Conservation (phyloP, 805 yeast species). For the Wickerhamiella azymoides region DNA sequence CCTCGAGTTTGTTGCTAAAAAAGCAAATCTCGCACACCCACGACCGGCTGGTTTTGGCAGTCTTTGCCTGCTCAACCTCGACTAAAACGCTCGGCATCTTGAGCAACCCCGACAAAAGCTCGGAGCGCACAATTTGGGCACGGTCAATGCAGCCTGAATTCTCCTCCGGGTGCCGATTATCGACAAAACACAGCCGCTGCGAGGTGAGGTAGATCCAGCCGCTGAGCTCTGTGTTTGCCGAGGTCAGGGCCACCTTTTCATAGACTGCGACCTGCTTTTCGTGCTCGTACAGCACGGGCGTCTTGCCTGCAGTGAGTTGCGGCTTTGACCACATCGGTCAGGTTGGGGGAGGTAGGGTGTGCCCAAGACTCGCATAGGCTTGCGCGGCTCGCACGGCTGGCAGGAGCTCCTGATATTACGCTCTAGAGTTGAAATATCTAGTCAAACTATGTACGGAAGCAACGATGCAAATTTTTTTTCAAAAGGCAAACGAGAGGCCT, state of each 20-base stretch:
- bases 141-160: conserved; percentile 38
- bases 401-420: too few species aligned
- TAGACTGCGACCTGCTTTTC: conserved; percentile 44
- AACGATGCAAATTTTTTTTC: conserved; percentile 1
- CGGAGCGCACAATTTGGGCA: conserved; percentile 29
- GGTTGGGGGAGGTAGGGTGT: neutral
- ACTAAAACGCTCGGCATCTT: conserved; percentile 50
- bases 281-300: conserved; percentile 23
- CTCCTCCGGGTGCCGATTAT: conserved; percentile 30
- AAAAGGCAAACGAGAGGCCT: neutral
- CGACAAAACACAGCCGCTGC: conserved; percentile 59
- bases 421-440: too few species aligned
- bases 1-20: conserved; percentile 39
- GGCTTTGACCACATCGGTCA: conserved; percentile 11
- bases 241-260: conserved; percentile 32
- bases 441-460: neutral
- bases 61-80: conserved; percentile 5
- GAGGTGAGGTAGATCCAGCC: conserved; percentile 74
- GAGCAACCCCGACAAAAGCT: conserved; percentile 37
- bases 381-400: too few species aligned
- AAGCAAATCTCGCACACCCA: conserved; percentile 92
- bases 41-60: conserved; percentile 17
- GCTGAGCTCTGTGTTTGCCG: conserved; percentile 14
- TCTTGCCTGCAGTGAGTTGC: conserved; percentile 23
- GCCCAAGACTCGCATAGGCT: too few species aligned